Percentiles rank a stretch among this genome's conserved stretches.
phyloP scores from a whole-genome alignment of 768 basidiomycete species.

The Podaxis carcinomalis region DNA sequence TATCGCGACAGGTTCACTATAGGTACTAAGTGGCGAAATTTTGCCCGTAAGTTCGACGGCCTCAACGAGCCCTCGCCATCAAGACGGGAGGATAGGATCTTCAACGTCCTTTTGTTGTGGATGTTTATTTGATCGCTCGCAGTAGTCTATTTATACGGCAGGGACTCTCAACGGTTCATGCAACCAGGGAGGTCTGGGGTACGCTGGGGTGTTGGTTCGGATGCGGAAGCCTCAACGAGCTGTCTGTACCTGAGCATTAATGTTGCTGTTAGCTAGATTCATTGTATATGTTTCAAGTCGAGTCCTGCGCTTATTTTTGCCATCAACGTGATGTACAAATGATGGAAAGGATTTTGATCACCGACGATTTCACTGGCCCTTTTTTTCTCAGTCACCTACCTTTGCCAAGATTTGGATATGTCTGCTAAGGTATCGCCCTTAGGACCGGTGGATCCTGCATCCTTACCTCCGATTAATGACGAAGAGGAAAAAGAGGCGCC shows the following conservation, averaged over 20 bases:
- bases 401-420: not conserved
- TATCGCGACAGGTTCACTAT: slow-evolving; percentile 30
- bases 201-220: slow-evolving; percentile 10
- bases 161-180: slow-evolving; percentile 28
- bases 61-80: slow-evolving; percentile 76
- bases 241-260: not conserved
- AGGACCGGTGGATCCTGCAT: slow-evolving; percentile 47
- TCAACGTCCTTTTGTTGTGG: slow-evolving; percentile 57
- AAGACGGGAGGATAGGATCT: slow-evolving; percentile 56
- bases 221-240: slow-evolving; percentile 55
- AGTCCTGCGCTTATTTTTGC: not conserved
- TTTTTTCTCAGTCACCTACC: slow-evolving; percentile 15
- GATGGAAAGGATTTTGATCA: not conserved
- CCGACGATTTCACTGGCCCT: not conserved
- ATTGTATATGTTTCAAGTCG: slow-evolving; percentile 9
- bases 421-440: slow-evolving; percentile 30
- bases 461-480: slow-evolving; percentile 27
- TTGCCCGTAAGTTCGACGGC: slow-evolving; percentile 46
- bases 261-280: not conserved
- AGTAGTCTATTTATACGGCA: slow-evolving; percentile 41
- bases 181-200: slow-evolving; percentile 21
- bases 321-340: not conserved
- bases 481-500: slow-evolving; percentile 56
- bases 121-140: slow-evolving; percentile 47
- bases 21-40: slow-evolving; percentile 36